Base-by-base conservation (phyloP, 305 asterid species). In the Fraxinus albicans region DNA sequence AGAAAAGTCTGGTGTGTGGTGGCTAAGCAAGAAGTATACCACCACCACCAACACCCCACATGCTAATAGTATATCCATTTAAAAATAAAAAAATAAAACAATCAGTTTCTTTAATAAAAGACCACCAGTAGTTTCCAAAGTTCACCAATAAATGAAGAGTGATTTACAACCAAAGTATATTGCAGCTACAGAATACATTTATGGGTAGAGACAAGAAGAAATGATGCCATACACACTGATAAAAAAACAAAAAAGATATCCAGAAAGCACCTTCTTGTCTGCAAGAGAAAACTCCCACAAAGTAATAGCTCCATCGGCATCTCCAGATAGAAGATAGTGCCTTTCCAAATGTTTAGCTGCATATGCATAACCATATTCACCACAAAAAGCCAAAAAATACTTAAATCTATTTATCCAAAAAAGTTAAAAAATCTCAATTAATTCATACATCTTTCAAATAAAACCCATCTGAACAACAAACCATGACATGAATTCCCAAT, bases 291-390 rank as follows among this genome's bases (percentile, higher is more conserved):
- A 87, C 85, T 91, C 98, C 98, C 98, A 96, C 93, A 96, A 81
- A 83, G 91, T 83, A 83, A 93, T 93, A 77, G 88, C 82, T 21
- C 98, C 99, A 73, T 91, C 98, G 44, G 95, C 97, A 91, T 96
- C 99, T 86, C 99, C 99, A 42, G 99, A 94, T 19, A 94, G 90
- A 84, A 96, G 85, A 86, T 86, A 90, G 84, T 96, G 95, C 44
- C 84, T 83, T 78, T 84, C 89, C 90, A 92, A 89, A 82, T 89
- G 86, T 86, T 81, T 89, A 60, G 95, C 99, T 96, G 91, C 38
- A 47, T 36, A 31, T 3, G 40, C 38, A 72, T 7, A 65, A 35
- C 9, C 80, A 84, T 38, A 69, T 23, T 69, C 79, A 76, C 77
- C 58, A 80, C 8, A 81, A n/a, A 72, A 79, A 86, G 79, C 35